Base-by-base conservation (phyloP, 306 rosid genomes). In the Corylus heterophylla region DNA sequence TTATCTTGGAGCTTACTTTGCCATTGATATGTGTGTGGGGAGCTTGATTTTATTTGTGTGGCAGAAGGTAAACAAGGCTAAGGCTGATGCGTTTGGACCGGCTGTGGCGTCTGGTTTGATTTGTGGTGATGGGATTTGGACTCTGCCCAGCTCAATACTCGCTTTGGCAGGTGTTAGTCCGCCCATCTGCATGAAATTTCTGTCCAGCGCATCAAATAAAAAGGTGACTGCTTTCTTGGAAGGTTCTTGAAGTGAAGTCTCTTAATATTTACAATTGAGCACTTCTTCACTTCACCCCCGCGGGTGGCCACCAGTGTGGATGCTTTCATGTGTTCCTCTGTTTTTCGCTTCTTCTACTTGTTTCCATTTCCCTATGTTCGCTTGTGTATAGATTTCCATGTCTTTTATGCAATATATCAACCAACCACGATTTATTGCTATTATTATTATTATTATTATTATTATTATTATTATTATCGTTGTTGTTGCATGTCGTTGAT, bases 111-210 rank as follows among this genome's bases (percentile, higher is more conserved):
- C 88, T 37, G 90, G 90, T 63, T 80, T 87, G 86, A 87, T 87
- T 16, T 87, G 90, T 82, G 90, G 90, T 2, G 90, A 87, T 13
- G 90, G 90, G 22, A 84, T 87, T 3, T 87, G 90, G 90, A n/a
- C 88, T 70, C 86, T 87, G 54, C 90, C 90, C 9, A 82, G 83
- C 69, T 84, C 90, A 10, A 77, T 87, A 55, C 74, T 87, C 51
- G 88, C 90, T 20, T 66, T 87, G 51, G 81, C 79, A 11, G 88
- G 88, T 58, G 81, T 84, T 2, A 13, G 77, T 3, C 90, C 90
- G 51, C 90, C 90, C 48, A 77, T 87, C 44, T 87, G 90, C 81
- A 87, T 87, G 90, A 87, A 82, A 17, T 87, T 87, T 62, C 77
- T 87, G 74, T 84, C 88, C 13, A 87, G 86, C 11, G 49, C 8